Evolutionary conservation across 176 grass and related monocot species (phyloP).

Genomic region (Microstegium vimineum): DNA sequence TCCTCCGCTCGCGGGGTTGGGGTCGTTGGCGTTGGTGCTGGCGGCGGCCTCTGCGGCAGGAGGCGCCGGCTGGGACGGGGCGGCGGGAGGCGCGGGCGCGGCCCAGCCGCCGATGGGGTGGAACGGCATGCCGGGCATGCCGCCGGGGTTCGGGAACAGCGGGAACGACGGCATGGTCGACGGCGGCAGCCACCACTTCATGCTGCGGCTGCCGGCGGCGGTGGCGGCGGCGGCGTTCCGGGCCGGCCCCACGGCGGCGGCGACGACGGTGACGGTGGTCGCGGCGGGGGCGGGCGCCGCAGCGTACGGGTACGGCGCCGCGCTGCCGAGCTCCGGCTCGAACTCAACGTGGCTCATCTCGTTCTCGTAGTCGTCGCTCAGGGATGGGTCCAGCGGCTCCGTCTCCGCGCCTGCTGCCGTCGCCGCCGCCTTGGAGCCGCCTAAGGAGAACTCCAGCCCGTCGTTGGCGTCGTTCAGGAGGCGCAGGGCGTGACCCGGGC

Average conservation of each 20-base stretch:
- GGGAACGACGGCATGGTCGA: slow-evolving; percentile 58
- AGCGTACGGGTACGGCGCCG: neutral
- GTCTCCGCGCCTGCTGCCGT: slow-evolving; percentile 10
- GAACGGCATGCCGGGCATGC: slow-evolving; percentile 44
- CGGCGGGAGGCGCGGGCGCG: slow-evolving; percentile 13
- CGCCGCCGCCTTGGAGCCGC: slow-evolving; percentile 5
- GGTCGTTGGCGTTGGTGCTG: neutral
- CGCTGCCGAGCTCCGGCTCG: slow-evolving; percentile 29
- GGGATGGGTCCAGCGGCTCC: neutral
- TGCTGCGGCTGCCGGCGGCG: slow-evolving; percentile 18
- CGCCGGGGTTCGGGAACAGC: slow-evolving; percentile 47
- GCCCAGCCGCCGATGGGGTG: slow-evolving; percentile 37
- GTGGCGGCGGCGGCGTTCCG: no score
- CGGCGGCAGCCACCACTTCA: slow-evolving; percentile 61
- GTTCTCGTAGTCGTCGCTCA: slow-evolving; percentile 42
- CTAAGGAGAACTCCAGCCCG: slow-evolving; percentile 25
- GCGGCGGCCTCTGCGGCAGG: neutral
- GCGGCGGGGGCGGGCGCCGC: neutral
- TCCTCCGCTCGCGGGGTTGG: neutral
- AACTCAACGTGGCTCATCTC: slow-evolving; percentile 49
- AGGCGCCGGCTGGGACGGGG: slow-evolving; percentile 1
- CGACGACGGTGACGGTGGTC: neutral
- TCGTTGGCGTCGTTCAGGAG: slow-evolving; percentile 24
- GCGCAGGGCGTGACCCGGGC: slow-evolving; percentile 10
- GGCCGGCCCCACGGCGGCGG: neutral